A percentile compares a stretch with the other conserved stretches of the same genome.
Evolutionary conservation across 192 early-diverging fungal genomes (phyloP).

Genomic region (Umbelopsis sp.): DNA sequence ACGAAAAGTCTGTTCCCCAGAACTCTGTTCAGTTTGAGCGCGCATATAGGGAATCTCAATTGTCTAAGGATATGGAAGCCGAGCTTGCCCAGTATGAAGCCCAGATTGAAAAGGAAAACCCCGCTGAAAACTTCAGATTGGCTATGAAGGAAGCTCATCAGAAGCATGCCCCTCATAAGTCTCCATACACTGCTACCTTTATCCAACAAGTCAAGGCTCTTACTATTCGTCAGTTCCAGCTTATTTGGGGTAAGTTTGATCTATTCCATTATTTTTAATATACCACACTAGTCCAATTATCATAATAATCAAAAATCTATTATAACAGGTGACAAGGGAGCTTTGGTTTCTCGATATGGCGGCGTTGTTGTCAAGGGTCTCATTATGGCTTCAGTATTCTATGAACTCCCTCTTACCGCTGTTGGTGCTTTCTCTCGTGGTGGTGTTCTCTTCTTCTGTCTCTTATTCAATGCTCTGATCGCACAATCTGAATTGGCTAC

Average conservation of each 20-base stretch:
- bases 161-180: constrained; percentile 40
- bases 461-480: constrained; percentile 70
- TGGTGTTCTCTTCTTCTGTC: constrained; percentile 68
- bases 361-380: constrained; percentile 60
- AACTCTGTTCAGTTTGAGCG: constrained; percentile 61
- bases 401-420: constrained; percentile 48
- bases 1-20: constrained; percentile 47
- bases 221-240: constrained; percentile 54
- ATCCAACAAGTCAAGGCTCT: constrained; percentile 50
- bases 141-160: constrained; percentile 59
- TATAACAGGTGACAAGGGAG: constrained; percentile 36
- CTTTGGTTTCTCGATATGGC: constrained; percentile 47
- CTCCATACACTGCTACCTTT: constrained; percentile 62
- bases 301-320: not conserved
- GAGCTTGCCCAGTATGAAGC: constrained; percentile 41
- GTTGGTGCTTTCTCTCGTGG: constrained; percentile 73
- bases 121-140: constrained; percentile 40
- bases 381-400: constrained; percentile 63
- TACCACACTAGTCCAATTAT: not conserved
- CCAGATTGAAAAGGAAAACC: constrained; percentile 29
- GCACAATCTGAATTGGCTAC: constrained; percentile 67
- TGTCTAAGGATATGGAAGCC: constrained; percentile 31
- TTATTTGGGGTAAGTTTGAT: constrained; percentile 36
- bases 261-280: not conserved
- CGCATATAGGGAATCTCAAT: constrained; percentile 41